Base-by-base conservation (phyloP, 2,329 filamentous ascomycete species). In the Penicillium italicum region DNA sequence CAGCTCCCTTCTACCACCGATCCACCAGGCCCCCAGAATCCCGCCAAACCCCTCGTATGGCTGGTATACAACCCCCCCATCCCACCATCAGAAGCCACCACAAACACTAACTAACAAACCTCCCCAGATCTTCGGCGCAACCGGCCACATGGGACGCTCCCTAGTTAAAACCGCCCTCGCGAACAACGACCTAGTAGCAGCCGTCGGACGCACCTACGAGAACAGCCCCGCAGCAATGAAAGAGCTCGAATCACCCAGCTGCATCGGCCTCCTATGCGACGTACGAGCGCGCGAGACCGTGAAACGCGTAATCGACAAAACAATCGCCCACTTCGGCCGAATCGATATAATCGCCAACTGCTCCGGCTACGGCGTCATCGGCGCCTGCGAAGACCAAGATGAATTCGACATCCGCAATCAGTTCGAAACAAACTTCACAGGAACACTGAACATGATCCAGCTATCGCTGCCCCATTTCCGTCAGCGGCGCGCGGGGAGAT, bases 361-460 rank as follows among this genome's bases (percentile, higher is more conserved):
- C 76, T 92, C 91, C 12, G 93, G 93, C 16, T 97, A 96, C 75
- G 93, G 92, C 50, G 91, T 99, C 51, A 96, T 97, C 64, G 93
- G 91, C 28, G 87, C 93, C 1, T 97, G 92, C 74, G 94, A 97
- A 75, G 94, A 97, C 75, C 94, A 97, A 76, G 91, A 97, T 72
- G 91, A 96, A 71, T 87, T 91, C 72, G 94, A 97, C 70, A 84
- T 97, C 64, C 89, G 91, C 56, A 93, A 96, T 68, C 94, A 97
- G 74, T 97, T 97, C 76, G 91, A 95, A 79, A 97, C 92, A 22
- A 99, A 99, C 74, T 96, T 97, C 74, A 93, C 96, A 80, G 94
- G 94, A 51, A 95, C 91, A 0, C 76, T 97, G 57, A 89, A 97
- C 74, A 96, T 99, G 66, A 88, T 97, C 56, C 91, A 97, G 72